phyloP scores from a whole-genome alignment of 2,329 filamentous ascomycete species.

The Pyrenochaeta sp. region DNA sequence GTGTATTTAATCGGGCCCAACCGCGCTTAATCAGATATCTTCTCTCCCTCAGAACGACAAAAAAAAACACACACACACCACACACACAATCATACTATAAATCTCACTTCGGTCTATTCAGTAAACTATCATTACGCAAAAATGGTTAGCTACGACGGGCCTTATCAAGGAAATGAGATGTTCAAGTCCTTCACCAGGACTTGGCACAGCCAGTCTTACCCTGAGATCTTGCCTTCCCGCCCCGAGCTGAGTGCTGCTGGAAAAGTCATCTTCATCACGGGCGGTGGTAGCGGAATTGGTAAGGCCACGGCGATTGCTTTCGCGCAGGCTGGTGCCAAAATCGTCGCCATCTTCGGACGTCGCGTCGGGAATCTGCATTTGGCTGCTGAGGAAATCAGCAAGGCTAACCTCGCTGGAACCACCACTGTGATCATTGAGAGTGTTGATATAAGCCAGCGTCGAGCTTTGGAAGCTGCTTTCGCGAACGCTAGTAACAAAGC shows the following conservation, averaged over 20 bases:
- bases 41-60: slow-evolving; percentile 11
- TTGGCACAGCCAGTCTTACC: slow-evolving; percentile 22
- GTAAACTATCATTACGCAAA: slow-evolving; percentile 3
- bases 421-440: slow-evolving; percentile 11
- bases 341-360: slow-evolving; percentile 35
- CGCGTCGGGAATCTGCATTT: slow-evolving; percentile 14
- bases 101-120: not conserved
- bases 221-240: slow-evolving; percentile 36
- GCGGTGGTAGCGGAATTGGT: slow-evolving; percentile 28
- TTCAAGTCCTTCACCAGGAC: slow-evolving; percentile 17
- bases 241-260: slow-evolving; percentile 23
- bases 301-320: slow-evolving; percentile 12
- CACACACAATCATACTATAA: slow-evolving; percentile 4
- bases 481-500: slow-evolving; percentile 27
- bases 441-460: slow-evolving; percentile 14
- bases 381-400: slow-evolving; percentile 11
- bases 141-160: slow-evolving; percentile 16
- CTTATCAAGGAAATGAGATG: slow-evolving; percentile 13
- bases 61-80: too few species aligned
- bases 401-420: slow-evolving; percentile 9
- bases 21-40: slow-evolving; percentile 2
- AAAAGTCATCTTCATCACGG: slow-evolving; percentile 44
- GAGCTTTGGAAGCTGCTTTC: slow-evolving; percentile 47
- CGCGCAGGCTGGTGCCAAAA: slow-evolving; percentile 12
- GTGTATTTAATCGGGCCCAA: slow-evolving; percentile 7